phyloP scores from a whole-genome alignment of 805 yeast genomes.

The Lipomyces starkeyi region DNA sequence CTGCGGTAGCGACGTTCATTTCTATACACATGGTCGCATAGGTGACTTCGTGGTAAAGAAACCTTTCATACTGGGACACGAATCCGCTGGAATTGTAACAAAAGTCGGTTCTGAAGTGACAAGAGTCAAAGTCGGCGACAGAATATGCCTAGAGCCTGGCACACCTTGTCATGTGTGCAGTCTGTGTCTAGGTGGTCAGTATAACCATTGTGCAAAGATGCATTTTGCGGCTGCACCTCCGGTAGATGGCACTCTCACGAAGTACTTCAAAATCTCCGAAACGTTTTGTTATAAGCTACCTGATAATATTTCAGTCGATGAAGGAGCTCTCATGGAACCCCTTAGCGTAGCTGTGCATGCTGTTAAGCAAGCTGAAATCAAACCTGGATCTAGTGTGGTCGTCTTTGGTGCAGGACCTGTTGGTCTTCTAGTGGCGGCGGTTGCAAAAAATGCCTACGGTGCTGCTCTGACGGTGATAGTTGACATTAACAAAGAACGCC shows the following conservation, averaged over 20 bases:
- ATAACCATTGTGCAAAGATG: slow-evolving; percentile 58
- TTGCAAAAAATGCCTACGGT: slow-evolving; percentile 68
- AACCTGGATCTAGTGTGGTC: slow-evolving; percentile 54
- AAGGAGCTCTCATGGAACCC: slow-evolving; percentile 64
- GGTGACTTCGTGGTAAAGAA: slow-evolving; percentile 51
- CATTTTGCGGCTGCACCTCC: slow-evolving; percentile 64
- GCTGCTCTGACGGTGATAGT: slow-evolving; percentile 70
- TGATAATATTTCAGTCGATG: slow-evolving; percentile 49
- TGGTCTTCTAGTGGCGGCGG: slow-evolving; percentile 56
- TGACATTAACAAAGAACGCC: slow-evolving; percentile 70
- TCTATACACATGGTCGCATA: slow-evolving; percentile 62
- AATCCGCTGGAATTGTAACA: slow-evolving; percentile 55
- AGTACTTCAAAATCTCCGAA: slow-evolving; percentile 52
- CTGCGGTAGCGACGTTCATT: slow-evolving; percentile 68
- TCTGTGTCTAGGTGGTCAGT: slow-evolving; percentile 57
- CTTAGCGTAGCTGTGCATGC: slow-evolving; percentile 67
- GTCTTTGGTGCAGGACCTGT: slow-evolving; percentile 61
- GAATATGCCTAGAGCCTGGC: slow-evolving; percentile 67
- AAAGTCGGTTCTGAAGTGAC: slow-evolving; percentile 56
- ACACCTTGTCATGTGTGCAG: slow-evolving; percentile 61
- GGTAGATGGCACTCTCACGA: slow-evolving; percentile 61
- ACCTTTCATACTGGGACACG: slow-evolving; percentile 62
- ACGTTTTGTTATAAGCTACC: slow-evolving; percentile 53
- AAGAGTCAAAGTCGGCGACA: slow-evolving; percentile 57
- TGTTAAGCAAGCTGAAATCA: slow-evolving; percentile 51